Base-by-base conservation (phyloP, 2,329 filamentous ascomycete species). In the Fusarium burgessii region DNA sequence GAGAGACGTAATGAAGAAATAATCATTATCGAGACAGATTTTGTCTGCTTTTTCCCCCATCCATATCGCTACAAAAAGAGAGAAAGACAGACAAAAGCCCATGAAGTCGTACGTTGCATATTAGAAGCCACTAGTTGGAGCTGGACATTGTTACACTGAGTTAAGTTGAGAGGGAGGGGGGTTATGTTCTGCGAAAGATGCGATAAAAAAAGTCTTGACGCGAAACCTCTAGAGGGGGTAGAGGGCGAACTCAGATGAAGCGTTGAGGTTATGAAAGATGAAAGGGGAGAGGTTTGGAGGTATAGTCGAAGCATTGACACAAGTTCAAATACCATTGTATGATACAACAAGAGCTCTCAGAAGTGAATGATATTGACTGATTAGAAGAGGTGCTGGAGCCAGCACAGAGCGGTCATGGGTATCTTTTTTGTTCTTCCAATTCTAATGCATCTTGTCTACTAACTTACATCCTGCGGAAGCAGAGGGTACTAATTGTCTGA, bases 401-500 rank as follows among this genome's bases (percentile, higher is more conserved):
- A 66, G 62, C 63, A 59, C 43, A 33, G 38, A 49, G 38, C 56
- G 61, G 62, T 25, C 5, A 25, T 33, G 50, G 70, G 67, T 73
- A 73, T 72, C 52, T 64, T 66, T 35, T 62, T 65, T 49, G 35
- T 60, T 54, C 33, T 35, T 58, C 20, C n/a, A 43, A 29, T 33
- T 47, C 23, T 49, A 40, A 40, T 20, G 32, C 27, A 33, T 40
- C 38, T 25, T 33, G 17, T 17, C 29, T 50, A 29, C 29, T 29
- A 29, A 29, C 46, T 36, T 67, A 76, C n/a, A 70, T 61, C 68
- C 74, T 91, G 70, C 85, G 86, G 79, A 98, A 97, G 78, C 93
- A 95, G 58, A 98, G 80, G 63, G 92, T 97, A 77, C 92, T 95
- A 42, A 98, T 94, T 4, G 93, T 94, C 84, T 96, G 93, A 4